A percentile compares a stretch with the other conserved stretches of the same genome.
Evolutionary conservation across 2,329 filamentous ascomycete species (phyloP).

Genomic region (Laburnicola sp.): DNA sequence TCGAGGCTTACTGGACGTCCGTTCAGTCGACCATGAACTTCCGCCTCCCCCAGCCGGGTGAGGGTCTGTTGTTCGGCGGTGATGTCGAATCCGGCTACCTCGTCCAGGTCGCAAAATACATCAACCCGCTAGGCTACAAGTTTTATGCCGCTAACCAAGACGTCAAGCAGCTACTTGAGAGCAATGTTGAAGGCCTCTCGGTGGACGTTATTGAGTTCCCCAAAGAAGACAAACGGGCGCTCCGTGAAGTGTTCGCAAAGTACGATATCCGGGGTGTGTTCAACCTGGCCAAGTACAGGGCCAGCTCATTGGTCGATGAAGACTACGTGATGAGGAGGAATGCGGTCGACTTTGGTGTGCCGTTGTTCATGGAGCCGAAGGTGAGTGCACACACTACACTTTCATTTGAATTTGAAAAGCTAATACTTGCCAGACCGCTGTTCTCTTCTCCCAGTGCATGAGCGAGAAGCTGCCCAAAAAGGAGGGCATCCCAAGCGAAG

Average conservation of each 20-base stretch:
- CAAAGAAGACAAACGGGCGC: slow-evolving; percentile 89
- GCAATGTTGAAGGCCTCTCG: slow-evolving; percentile 65
- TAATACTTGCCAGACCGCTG: slow-evolving; percentile 70
- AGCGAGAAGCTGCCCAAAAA: slow-evolving; percentile 88
- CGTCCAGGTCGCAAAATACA: slow-evolving; percentile 78
- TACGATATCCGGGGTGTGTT: slow-evolving; percentile 95
- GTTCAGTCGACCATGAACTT: slow-evolving; percentile 99
- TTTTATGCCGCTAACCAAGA: slow-evolving; percentile 81
- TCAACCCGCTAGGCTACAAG: slow-evolving; percentile 90
- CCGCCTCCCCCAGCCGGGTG: slow-evolving; percentile 89
- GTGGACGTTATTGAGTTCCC: slow-evolving; percentile 97
- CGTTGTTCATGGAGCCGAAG: slow-evolving; percentile 98
- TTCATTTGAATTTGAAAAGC: slow-evolving; percentile 4
- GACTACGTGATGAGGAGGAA: slow-evolving; percentile 99
- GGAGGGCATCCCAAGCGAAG: slow-evolving; percentile 87
- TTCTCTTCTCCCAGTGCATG: slow-evolving; percentile 96
- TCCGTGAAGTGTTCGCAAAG: slow-evolving; percentile 94
- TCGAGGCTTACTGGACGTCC: slow-evolving; percentile 97
- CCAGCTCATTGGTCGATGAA: slow-evolving; percentile 82
- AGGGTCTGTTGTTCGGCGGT: slow-evolving; percentile 93
- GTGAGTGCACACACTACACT: slow-evolving; percentile 59
- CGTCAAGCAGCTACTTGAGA: slow-evolving; percentile 83
- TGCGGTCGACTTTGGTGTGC: slow-evolving; percentile 96
- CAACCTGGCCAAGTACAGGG: slow-evolving; percentile 84
- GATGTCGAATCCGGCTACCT: slow-evolving; percentile 73